Conservation (phyloP, 495 filamentous ascomycete species). For the Aspergillus cristatus region DNA sequence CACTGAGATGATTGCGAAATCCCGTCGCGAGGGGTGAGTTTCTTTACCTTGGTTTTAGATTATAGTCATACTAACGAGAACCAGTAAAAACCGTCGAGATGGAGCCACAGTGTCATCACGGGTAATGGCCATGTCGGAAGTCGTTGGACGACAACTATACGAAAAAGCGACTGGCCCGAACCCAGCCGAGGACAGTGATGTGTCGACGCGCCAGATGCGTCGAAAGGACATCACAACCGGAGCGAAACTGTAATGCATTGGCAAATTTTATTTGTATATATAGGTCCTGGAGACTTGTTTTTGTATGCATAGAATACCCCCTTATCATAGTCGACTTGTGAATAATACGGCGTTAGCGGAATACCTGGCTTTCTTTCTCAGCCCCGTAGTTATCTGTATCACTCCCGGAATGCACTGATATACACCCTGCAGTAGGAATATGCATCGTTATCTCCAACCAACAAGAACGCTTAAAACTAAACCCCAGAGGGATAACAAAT, state of each 20-base stretch:
- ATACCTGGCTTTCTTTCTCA: no score
- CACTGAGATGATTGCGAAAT: conserved; percentile 74
- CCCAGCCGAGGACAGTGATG: conserved; percentile 17
- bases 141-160: conserved; percentile 44
- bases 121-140: conserved; percentile 68
- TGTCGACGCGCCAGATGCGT: conserved; percentile 31
- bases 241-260: conserved; percentile 23
- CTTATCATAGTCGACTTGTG: no score
- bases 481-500: no score
- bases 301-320: conserved; percentile 2
- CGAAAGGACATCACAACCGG: conserved; percentile 27
- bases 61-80: conserved; percentile 1
- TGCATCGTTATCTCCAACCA: no score
- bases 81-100: conserved; percentile 78
- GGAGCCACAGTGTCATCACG: conserved; percentile 78
- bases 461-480: no score
- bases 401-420: no score
- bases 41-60: background rate
- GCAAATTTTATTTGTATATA: background rate
- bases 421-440: no score
- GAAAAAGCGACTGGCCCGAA: conserved; percentile 21
- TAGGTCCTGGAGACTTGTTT: background rate
- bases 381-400: no score
- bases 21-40: conserved; percentile 68
- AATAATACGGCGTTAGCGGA: no score